Conservation (phyloP, 768 basidiomycete genomes). For the Lactarius hatsudake region DNA sequence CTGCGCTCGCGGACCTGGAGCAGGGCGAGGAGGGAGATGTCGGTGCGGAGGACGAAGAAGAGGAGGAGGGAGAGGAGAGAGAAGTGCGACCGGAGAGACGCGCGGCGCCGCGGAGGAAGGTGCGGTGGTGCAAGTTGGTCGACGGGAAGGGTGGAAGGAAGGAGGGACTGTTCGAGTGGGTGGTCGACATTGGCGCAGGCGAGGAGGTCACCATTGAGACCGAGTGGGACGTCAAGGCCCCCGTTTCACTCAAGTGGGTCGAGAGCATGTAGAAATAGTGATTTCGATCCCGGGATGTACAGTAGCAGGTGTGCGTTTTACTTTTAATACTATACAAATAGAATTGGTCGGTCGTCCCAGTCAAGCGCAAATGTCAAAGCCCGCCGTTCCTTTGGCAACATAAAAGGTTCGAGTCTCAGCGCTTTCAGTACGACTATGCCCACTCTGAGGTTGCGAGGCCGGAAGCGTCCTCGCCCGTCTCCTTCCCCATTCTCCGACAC, state of each 20-base stretch:
- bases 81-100: neutral
- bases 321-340: slow-evolving; percentile 11
- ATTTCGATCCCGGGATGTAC: neutral
- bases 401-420: neutral
- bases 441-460: no score
- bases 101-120: no score
- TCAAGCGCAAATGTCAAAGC: neutral
- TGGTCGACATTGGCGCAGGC: slow-evolving; percentile 43
- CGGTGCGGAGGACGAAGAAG: slow-evolving; percentile 1
- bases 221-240: slow-evolving; percentile 52
- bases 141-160: slow-evolving; percentile 50
- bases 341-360: neutral
- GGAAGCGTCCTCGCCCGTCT: no score
- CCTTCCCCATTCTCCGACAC: no score
- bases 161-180: slow-evolving; percentile 59
- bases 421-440: neutral
- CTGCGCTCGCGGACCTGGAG: slow-evolving; percentile 45
- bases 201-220: slow-evolving; percentile 44
- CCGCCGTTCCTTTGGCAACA: neutral
- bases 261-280: slow-evolving; percentile 21
- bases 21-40: slow-evolving; percentile 40
- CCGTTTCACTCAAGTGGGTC: slow-evolving; percentile 33
- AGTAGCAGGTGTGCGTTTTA: no score
- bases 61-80: slow-evolving; percentile 27
- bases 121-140: slow-evolving; percentile 36